Percentiles rank a stretch among this genome's conserved stretches.
These are phyloP conservation scores for Coniochaeta sp. DNA, from an alignment of 2,329 filamentous ascomycete genomes.

Conservation along the genomic window DNA sequence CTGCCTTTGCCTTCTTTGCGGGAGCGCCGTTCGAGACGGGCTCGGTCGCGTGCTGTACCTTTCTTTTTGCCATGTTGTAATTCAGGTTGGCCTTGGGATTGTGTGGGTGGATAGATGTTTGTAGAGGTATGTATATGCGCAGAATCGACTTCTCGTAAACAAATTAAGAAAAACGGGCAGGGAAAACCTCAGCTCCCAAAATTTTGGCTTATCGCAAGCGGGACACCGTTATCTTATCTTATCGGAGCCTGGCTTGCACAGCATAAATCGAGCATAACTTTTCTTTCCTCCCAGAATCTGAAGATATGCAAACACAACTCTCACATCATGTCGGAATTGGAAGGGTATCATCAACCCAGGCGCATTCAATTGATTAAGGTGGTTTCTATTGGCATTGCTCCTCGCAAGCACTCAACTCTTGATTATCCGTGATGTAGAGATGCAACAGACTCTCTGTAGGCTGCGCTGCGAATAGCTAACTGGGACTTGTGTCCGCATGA, in stretches of 20 bases:
- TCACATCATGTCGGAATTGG: too few species aligned
- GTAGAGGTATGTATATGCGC: constrained; percentile 6
- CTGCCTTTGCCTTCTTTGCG: constrained; percentile 1
- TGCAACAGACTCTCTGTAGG: background rate
- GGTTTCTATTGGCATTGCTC: background rate
- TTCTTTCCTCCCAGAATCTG: background rate
- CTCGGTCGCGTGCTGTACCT: background rate
- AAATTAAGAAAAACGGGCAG: constrained; percentile 8
- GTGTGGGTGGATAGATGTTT: constrained; percentile 6
- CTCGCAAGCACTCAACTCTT: background rate
- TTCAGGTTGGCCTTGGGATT: background rate
- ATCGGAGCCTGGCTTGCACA: background rate
- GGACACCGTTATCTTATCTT: constrained; percentile 8
- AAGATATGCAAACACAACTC: too few species aligned
- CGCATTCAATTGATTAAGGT: too few species aligned
- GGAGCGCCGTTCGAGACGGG: background rate
- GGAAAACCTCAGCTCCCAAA: background rate
- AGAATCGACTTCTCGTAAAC: background rate
- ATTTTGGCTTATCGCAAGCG: constrained; percentile 9
- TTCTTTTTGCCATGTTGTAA: background rate
- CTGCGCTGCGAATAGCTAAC: background rate
- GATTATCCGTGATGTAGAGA: background rate
- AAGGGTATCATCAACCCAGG: too few species aligned
- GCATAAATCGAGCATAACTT: background rate
- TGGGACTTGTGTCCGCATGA: background rate